These are phyloP conservation scores for Clarireedia sp. DNA, from an alignment of 2,329 filamentous ascomycete species.

Conservation along the genomic window DNA sequence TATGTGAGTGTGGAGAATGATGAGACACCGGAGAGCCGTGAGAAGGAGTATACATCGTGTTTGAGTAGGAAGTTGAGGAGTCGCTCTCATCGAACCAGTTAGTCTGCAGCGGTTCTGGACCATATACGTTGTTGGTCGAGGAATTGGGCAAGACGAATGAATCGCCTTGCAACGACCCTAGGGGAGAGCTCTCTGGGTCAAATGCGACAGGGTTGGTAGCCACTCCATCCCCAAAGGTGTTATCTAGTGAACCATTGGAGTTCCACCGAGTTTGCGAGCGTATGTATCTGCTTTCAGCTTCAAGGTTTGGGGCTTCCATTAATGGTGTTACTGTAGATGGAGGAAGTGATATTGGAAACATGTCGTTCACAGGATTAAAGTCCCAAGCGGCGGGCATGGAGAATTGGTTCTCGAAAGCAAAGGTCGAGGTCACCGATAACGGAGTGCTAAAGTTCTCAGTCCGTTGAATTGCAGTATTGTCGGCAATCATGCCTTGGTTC, in stretches of 20 bases:
- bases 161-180: too few relatives aligned
- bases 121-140: conserved; percentile 22
- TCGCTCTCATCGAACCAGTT: conserved; percentile 18
- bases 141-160: background rate
- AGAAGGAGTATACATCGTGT: conserved; percentile 13
- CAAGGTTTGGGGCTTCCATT: conserved; percentile 4
- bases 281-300: background rate
- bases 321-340: background rate
- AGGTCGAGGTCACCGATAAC: background rate
- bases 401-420: background rate
- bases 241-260: conserved; percentile 14
- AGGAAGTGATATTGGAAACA: background rate
- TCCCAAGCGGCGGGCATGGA: background rate
- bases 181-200: conserved; percentile 45
- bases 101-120: conserved; percentile 9
- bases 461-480: conserved; percentile 3
- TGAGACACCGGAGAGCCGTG: conserved; percentile 14
- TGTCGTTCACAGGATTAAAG: background rate
- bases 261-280: conserved; percentile 19
- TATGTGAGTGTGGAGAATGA: conserved; percentile 15
- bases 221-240: conserved; percentile 11
- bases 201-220: conserved; percentile 32
- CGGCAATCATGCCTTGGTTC: conserved; percentile 2
- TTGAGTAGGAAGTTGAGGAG: conserved; percentile 13
- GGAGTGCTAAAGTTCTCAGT: background rate